A percentile compares a stretch with the other conserved stretches of the same genome.
Evolutionary conservation across 116 monocot species (phyloP).

Genomic region (Iris pallida): DNA sequence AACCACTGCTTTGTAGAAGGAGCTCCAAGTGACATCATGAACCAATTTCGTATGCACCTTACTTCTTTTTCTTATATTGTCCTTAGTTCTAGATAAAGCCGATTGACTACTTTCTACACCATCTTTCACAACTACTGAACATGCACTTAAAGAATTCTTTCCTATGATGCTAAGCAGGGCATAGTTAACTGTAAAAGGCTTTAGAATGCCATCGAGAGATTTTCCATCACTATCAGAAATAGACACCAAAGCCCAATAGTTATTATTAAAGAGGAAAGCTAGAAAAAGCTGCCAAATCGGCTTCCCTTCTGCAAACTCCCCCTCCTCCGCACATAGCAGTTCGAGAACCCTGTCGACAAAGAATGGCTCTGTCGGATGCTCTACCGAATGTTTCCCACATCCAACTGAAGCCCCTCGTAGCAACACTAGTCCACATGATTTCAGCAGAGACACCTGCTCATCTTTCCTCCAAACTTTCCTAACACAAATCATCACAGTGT

Average conservation of each 20-base stretch:
- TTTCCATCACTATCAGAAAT: conserved; percentile 34
- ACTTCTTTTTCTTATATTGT: conserved; percentile 33
- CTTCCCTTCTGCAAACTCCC: conserved; percentile 15
- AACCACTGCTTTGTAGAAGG: conserved; percentile 43
- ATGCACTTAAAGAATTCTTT: conserved; percentile 1
- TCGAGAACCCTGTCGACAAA: conserved; percentile 55
- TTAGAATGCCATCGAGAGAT: conserved; percentile 50
- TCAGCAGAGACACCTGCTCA: conserved; percentile 4
- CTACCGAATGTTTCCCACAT: not conserved
- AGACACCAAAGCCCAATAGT: conserved; percentile 51
- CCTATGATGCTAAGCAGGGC: conserved; percentile 44
- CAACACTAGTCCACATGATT: conserved; percentile 25
- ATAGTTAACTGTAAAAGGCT: conserved; percentile 67
- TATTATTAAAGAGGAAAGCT: conserved; percentile 54
- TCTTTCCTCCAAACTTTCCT: conserved; percentile 32
- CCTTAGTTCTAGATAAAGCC: conserved; percentile 12
- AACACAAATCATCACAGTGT: conserved; percentile 31
- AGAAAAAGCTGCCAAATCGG: conserved; percentile 87
- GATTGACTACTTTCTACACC: not conserved
- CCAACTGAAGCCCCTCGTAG: conserved; percentile 25
- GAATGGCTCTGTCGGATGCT: conserved; percentile 11
- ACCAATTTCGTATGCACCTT: conserved; percentile 24
- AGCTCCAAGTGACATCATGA: conserved; percentile 37
- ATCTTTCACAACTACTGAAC: not conserved
- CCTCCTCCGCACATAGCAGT: conserved; percentile 32